Conservation (phyloP, 2,329 filamentous ascomycete species). For the Monosporascus cannonballus region DNA sequence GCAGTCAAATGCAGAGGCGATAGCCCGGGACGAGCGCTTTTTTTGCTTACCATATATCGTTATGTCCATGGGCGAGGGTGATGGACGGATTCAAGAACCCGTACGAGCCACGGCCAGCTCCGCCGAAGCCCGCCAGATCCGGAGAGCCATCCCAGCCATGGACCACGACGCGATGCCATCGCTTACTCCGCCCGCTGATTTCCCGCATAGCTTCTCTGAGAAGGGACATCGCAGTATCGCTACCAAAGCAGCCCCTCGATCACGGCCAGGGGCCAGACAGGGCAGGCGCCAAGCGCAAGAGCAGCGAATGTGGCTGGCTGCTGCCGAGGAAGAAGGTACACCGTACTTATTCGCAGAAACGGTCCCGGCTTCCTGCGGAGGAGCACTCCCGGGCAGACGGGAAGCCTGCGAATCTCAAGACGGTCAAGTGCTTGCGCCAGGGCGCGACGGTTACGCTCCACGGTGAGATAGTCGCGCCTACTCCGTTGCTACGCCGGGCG, state of each 20-base stretch:
- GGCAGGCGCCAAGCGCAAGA: conserved; percentile 4
- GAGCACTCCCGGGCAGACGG: not conserved
- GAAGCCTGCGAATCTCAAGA: conserved; percentile 3
- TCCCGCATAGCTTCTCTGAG: conserved; percentile 35
- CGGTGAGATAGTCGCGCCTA: conserved; percentile 21
- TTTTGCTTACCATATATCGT: not conserved
- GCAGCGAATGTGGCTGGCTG: conserved; percentile 15
- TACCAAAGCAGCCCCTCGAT: not conserved
- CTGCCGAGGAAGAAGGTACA: conserved; percentile 23
- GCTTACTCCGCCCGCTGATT: conserved; percentile 35
- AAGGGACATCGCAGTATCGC: conserved; percentile 22
- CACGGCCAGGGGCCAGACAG: conserved; percentile 5
- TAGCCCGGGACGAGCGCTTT: not conserved
- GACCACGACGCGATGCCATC: conserved; percentile 37
- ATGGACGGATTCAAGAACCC: conserved; percentile 10
- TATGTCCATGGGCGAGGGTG: not conserved
- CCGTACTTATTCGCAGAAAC: conserved; percentile 24
- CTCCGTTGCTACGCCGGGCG: conserved; percentile 23
- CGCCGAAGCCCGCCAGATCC: conserved; percentile 9
- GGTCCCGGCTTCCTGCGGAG: conserved; percentile 2
- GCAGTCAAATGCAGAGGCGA: not conserved
- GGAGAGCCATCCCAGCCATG: conserved; percentile 21
- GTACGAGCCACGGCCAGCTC: conserved; percentile 12
- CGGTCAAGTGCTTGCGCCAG: conserved; percentile 10
- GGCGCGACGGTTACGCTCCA: conserved; percentile 4